phyloP scores from a whole-genome alignment of 2,329 filamentous ascomycete genomes.

The Monosporascus cannonballus region DNA sequence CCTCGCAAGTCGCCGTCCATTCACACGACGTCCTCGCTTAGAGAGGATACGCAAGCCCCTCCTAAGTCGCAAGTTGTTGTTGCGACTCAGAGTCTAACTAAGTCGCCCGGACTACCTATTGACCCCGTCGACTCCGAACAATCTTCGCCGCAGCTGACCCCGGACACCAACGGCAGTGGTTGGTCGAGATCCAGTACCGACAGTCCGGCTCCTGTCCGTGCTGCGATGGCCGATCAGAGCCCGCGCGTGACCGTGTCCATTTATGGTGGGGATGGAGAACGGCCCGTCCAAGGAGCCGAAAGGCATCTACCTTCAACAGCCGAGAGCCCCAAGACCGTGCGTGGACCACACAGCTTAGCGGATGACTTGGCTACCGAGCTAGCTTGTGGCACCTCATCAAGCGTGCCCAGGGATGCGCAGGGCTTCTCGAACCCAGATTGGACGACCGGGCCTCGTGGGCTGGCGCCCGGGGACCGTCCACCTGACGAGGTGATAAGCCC shows the following conservation, averaged over 20 bases:
- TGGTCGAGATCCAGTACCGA: slow-evolving; percentile 41
- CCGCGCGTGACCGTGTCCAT: slow-evolving; percentile 51
- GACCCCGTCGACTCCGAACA: slow-evolving; percentile 24
- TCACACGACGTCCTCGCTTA: slow-evolving; percentile 35
- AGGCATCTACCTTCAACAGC: slow-evolving; percentile 29
- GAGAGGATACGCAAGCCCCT: slow-evolving; percentile 1
- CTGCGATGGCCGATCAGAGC: slow-evolving; percentile 41
- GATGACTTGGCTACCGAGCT: slow-evolving; percentile 29
- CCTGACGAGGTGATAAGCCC: slow-evolving; percentile 38
- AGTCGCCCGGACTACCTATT: slow-evolving; percentile 30
- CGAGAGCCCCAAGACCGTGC: slow-evolving; percentile 29
- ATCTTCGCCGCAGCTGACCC: slow-evolving; percentile 38
- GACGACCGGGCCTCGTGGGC: slow-evolving; percentile 36
- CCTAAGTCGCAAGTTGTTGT: slow-evolving; percentile 21
- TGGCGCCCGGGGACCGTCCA: slow-evolving; percentile 41
- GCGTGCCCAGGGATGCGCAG: slow-evolving; percentile 31
- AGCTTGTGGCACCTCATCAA: slow-evolving; percentile 11
- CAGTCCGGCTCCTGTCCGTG: slow-evolving; percentile 31
- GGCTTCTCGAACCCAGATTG: slow-evolving; percentile 36
- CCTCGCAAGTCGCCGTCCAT: slow-evolving; percentile 46
- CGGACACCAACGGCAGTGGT: slow-evolving; percentile 42
- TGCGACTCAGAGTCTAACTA: slow-evolving; percentile 36
- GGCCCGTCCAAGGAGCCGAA: slow-evolving; percentile 32
- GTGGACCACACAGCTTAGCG: slow-evolving; percentile 28
- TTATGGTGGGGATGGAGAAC: slow-evolving; percentile 39